A percentile compares a stretch with the other conserved stretches of the same genome.
phyloP scores from a whole-genome alignment of 148 eudicot species.

The Arbutus unedo region DNA sequence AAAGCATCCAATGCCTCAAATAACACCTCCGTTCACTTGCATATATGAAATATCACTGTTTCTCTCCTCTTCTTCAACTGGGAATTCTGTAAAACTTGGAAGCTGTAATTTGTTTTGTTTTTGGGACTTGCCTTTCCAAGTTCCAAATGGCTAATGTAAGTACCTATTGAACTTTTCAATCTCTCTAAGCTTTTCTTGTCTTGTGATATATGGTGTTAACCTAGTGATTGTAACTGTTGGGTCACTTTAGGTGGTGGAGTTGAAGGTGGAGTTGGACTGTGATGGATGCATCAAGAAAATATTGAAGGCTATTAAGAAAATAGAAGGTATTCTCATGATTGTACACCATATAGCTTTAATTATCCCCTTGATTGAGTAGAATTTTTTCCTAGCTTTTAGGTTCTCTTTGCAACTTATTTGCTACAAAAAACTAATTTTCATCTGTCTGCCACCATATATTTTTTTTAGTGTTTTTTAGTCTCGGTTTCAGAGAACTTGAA shows the following conservation, averaged over 20 bases:
- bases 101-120: not conserved
- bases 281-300: constrained; percentile 95
- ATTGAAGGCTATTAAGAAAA: constrained; percentile 86
- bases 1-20: constrained; percentile 19
- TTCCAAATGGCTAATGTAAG: constrained; percentile 27
- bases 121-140: not conserved
- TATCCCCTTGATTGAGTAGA: not conserved
- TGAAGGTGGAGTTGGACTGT: constrained; percentile 87
- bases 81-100: not conserved
- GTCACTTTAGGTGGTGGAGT: constrained; percentile 64
- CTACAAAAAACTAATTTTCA: not conserved
- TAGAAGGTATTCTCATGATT: constrained; percentile 49
- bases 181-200: not conserved
- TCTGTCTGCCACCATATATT: not conserved
- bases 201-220: not conserved
- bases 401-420: not conserved
- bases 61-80: not conserved
- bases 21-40: not conserved
- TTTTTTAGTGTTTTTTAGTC: not conserved
- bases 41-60: not conserved
- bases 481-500: not conserved
- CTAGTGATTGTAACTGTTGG: not conserved
- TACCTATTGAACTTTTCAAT: not conserved
- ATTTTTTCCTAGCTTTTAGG: not conserved
- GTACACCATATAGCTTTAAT: not conserved